These are phyloP conservation scores for Mallotus nudiflorus DNA, from an alignment of 345 rosid species.

Conservation along the genomic window DNA sequence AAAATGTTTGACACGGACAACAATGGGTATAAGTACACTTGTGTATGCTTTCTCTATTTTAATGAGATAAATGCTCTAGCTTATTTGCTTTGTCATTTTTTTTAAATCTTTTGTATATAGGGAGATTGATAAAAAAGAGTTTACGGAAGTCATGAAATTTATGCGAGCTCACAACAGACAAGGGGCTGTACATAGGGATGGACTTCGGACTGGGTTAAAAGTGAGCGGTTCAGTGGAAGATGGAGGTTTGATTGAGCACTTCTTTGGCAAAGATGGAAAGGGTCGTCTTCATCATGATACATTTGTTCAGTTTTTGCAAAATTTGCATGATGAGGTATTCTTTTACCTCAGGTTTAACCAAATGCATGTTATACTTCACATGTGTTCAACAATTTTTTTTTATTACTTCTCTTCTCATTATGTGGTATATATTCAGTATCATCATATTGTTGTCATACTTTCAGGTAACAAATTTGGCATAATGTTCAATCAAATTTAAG, in stretches of 20 bases:
- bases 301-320: constrained; percentile 72
- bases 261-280: constrained; percentile 84
- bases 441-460: neutral
- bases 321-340: constrained; percentile 71
- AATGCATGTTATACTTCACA: no score
- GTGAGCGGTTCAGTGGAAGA: constrained; percentile 63
- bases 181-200: constrained; percentile 71
- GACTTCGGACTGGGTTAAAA: constrained; percentile 63
- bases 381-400: no score
- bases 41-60: no score
- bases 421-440: neutral
- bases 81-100: neutral
- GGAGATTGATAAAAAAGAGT: constrained; percentile 80
- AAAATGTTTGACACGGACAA: constrained; percentile 87
- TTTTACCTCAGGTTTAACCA: neutral
- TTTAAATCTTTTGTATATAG: constrained; percentile 33
- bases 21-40: constrained; percentile 53
- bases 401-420: no score
- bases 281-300: constrained; percentile 62
- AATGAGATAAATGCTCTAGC: neutral
- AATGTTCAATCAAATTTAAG: neutral
- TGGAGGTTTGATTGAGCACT: constrained; percentile 85
- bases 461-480: constrained; percentile 3
- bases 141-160: constrained; percentile 88
- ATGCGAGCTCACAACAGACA: constrained; percentile 87